phyloP scores from a whole-genome alignment of 2,329 filamentous ascomycete species.

The Dactylella cylindrospora region DNA sequence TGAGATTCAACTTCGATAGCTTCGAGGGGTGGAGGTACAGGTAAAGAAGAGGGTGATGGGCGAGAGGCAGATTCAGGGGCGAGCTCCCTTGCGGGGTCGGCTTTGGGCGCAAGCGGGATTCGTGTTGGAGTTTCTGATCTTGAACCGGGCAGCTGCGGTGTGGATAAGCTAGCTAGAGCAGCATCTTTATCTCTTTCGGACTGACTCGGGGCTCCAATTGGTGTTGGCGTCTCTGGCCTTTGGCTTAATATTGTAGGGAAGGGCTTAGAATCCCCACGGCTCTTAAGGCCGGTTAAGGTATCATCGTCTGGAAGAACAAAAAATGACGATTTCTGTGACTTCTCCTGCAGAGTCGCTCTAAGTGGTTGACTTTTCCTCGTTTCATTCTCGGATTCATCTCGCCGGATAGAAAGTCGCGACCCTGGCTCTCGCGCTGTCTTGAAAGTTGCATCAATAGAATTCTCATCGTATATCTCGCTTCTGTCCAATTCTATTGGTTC shows the following conservation, averaged over 20 bases:
- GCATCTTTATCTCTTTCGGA: not conserved
- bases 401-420: conserved; percentile 23
- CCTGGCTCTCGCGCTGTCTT: conserved; percentile 9
- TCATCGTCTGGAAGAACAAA: conserved; percentile 29
- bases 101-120: not conserved
- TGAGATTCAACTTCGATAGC: conserved; percentile 18
- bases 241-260: conserved; percentile 33
- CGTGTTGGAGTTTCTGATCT: not conserved
- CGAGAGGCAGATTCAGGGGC: conserved; percentile 2
- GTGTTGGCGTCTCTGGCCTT: not conserved
- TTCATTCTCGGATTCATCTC: conserved; percentile 15
- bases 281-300: not conserved
- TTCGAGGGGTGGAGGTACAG: conserved; percentile 1
- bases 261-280: not conserved
- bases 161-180: not conserved
- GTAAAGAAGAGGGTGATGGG: conserved; percentile 3
- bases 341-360: conserved; percentile 13
- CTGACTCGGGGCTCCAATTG: not conserved
- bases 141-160: too few species aligned
- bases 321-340: conserved; percentile 17
- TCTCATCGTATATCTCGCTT: conserved; percentile 30
- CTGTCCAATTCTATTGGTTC: conserved; percentile 2
- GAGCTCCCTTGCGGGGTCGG: not conserved
- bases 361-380: conserved; percentile 10
- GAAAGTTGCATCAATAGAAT: conserved; percentile 33